These are phyloP conservation scores for Beauveria sp. DNA, from an alignment of 2,329 filamentous ascomycete species.

Conservation along the genomic window DNA sequence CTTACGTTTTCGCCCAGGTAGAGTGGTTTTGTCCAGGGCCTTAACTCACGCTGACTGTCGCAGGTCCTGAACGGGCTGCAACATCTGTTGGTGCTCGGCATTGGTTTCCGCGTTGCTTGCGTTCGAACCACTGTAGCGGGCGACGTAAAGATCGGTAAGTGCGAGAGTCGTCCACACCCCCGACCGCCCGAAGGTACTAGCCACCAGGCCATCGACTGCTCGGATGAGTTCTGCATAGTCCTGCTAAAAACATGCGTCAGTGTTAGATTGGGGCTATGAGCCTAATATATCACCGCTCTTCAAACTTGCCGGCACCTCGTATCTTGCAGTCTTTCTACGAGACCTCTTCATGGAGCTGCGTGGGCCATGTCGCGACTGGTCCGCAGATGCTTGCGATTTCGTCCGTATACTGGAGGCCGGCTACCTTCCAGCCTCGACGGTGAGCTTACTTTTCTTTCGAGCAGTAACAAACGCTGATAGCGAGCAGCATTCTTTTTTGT, in stretches of 20 bases:
- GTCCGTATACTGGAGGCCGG: background rate
- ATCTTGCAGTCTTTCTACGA: background rate
- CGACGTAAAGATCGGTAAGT: background rate
- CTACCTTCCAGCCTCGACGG: background rate
- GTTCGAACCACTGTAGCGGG: background rate
- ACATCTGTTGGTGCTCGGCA: background rate
- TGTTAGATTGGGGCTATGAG: background rate
- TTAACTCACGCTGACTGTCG: background rate
- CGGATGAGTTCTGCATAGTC: background rate
- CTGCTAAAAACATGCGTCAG: background rate
- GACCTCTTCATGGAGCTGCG: background rate
- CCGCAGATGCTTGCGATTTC: background rate
- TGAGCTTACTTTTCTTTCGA: background rate
- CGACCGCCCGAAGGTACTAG: background rate
- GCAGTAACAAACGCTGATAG: background rate
- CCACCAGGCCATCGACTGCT: background rate
- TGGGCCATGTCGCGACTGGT: background rate
- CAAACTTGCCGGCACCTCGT: background rate
- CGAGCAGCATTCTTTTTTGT: background rate
- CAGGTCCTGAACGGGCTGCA: background rate
- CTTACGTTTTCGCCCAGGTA: background rate
- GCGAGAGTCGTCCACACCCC: too few species aligned
- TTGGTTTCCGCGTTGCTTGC: background rate
- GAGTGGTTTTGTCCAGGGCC: background rate
- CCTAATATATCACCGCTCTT: background rate